Base-by-base conservation (phyloP, 352 stramenopile species). In the Pythium grandisporangium region DNA sequence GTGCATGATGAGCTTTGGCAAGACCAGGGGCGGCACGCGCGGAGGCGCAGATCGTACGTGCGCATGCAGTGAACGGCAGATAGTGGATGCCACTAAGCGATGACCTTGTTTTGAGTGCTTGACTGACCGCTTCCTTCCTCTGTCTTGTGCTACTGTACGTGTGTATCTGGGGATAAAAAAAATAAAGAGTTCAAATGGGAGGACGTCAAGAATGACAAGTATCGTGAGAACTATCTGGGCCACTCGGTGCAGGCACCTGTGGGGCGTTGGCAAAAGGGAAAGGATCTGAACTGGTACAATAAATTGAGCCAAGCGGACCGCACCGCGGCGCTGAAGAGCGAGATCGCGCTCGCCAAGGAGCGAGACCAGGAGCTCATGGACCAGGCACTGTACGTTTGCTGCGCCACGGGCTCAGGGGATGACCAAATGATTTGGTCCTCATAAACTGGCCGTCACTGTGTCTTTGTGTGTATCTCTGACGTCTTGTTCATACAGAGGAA, bases 181-280 rank as follows among this genome's bases (percentile, higher is more conserved):
- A 34, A 20, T 45, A 6, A 36, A 89, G 79, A 95, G 37, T 96
- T 96, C 57, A 95, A 93, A 47, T 96, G 86, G 84, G 86, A 96
- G 21, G 86, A 96, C 58, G 86, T 96, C 20, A 96, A 95, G 70
- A 86, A 81, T 45, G 86, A 96, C 61, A 93, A 95, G 59, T 90
- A 96, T 51, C 71, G 86, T 19, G 86, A 96, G 42, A 93, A 95
- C 51, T 96, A 96, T 52, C 39, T 96, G 24, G 86, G 86, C 17
- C 73, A 95, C 51, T 95, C 80, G 41, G 54, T 95, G 33, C 62
- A 89, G 33, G 84, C 84, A 25, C 80, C 86, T 12, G 83, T 96
- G 21, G 86, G 84, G 22, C 70, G 82, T 19, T 96, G 86, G 86
- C 79, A 91, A 48, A 93, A 86, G 63, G 67, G 58, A 35, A 95